Conservation (phyloP, 257 asterid genomes). For the Solanum tarijense region DNA sequence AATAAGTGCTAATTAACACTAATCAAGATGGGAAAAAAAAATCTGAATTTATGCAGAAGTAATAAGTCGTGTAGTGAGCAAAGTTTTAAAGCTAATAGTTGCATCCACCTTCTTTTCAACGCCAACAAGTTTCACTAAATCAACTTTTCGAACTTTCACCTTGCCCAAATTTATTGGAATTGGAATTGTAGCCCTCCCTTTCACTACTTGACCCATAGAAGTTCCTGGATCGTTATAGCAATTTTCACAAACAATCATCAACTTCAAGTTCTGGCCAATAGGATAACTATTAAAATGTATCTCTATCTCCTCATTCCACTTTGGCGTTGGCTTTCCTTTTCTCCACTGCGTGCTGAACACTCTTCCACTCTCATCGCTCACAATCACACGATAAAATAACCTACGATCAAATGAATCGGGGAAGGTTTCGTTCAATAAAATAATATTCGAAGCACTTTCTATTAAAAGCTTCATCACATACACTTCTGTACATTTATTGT, state of each 20-base stretch:
- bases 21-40: neutral
- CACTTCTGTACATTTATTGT: neutral
- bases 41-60: neutral
- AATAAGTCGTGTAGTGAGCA: neutral
- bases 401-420: neutral
- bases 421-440: neutral
- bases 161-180: neutral
- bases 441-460: neutral
- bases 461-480: neutral
- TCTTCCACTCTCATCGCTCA: neutral
- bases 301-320: neutral
- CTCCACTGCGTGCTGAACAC: neutral
- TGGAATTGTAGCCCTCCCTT: neutral
- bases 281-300: neutral
- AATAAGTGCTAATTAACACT: neutral
- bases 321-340: neutral
- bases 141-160: neutral
- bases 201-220: neutral
- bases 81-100: neutral
- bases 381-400: neutral
- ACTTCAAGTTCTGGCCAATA: neutral
- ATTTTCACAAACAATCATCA: neutral
- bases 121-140: neutral
- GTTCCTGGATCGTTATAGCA: neutral
- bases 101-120: neutral